These are phyloP conservation scores for Agaricus blazei DNA, from an alignment of 768 basidiomycete species.

Conservation along the genomic window DNA sequence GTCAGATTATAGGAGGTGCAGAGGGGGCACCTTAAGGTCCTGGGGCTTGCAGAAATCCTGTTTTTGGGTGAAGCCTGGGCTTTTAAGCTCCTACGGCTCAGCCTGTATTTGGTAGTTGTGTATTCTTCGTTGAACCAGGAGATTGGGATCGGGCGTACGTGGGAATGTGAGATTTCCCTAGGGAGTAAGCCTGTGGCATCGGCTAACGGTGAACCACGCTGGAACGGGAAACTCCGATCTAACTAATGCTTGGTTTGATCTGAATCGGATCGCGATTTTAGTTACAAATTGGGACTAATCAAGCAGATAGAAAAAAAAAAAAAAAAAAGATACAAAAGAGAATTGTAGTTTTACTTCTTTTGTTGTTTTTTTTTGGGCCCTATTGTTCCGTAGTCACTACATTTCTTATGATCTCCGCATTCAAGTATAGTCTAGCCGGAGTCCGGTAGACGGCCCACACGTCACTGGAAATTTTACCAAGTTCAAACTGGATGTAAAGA, in stretches of 20 bases:
- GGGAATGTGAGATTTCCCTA: constrained; percentile 4
- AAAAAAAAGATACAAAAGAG: too few relatives aligned
- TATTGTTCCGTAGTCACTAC: too few relatives aligned
- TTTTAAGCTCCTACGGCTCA: constrained; percentile 9
- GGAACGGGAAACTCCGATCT: constrained; percentile 6
- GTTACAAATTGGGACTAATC: too few relatives aligned
- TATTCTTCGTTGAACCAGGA: not conserved
- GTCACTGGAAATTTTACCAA: too few relatives aligned
- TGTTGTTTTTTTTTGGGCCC: too few relatives aligned
- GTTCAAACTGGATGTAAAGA: too few relatives aligned
- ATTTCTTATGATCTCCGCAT: too few relatives aligned
- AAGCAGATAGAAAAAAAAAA: too few relatives aligned
- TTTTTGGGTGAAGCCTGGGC: constrained; percentile 4
- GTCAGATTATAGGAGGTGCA: not conserved
- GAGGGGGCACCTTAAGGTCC: not conserved
- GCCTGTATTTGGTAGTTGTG: constrained; percentile 8
- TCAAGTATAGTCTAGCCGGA: too few relatives aligned
- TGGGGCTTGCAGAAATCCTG: constrained; percentile 9
- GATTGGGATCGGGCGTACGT: constrained; percentile 7
- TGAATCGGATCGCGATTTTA: constrained; percentile 4
- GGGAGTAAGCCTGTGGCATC: constrained; percentile 6
- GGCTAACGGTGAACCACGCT: constrained; percentile 6
- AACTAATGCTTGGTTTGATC: not conserved
- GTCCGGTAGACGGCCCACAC: too few relatives aligned
- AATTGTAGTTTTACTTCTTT: too few relatives aligned